Conservation (phyloP, 345 rosid genomes). For the Sonneratia alba region DNA sequence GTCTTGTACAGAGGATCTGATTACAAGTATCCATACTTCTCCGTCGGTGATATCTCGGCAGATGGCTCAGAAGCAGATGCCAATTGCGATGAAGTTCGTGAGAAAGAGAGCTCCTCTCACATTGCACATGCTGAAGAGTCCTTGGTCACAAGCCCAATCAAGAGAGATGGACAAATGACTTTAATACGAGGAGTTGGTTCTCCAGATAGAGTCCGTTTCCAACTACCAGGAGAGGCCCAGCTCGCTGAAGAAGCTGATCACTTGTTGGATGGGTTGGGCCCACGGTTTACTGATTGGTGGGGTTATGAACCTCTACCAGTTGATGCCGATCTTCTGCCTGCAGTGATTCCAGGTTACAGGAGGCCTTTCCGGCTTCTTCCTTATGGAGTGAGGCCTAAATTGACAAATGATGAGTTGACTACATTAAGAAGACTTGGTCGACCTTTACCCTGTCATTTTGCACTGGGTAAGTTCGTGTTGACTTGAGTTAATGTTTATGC, state of each 20-base stretch:
- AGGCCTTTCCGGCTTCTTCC: slow-evolving; percentile 95
- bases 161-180: slow-evolving; percentile 21
- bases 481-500: slow-evolving; percentile 3
- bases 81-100: slow-evolving; percentile 19
- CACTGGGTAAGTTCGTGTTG: slow-evolving; percentile 39
- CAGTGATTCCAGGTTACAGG: slow-evolving; percentile 59
- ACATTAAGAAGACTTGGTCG: slow-evolving; percentile 79
- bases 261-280: slow-evolving; percentile 82
- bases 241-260: slow-evolving; percentile 66
- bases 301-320: slow-evolving; percentile 89
- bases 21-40: slow-evolving; percentile 79
- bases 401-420: slow-evolving; percentile 92
- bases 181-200: slow-evolving; percentile 63
- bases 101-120: slow-evolving; percentile 18
- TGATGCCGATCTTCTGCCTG: slow-evolving; percentile 90
- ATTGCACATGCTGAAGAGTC: slow-evolving; percentile 14
- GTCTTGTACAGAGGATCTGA: slow-evolving; percentile 70
- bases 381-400: slow-evolving; percentile 60
- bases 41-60: slow-evolving; percentile 22
- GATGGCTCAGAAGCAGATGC: slow-evolving; percentile 12
- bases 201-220: slow-evolving; percentile 67
- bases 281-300: slow-evolving; percentile 90
- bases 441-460: slow-evolving; percentile 89
- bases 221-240: slow-evolving; percentile 66
- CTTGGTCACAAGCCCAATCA: slow-evolving; percentile 15